Evolutionary conservation across 2,329 filamentous ascomycete species (phyloP).

Genomic region (Ophiosphaerella korrae): DNA sequence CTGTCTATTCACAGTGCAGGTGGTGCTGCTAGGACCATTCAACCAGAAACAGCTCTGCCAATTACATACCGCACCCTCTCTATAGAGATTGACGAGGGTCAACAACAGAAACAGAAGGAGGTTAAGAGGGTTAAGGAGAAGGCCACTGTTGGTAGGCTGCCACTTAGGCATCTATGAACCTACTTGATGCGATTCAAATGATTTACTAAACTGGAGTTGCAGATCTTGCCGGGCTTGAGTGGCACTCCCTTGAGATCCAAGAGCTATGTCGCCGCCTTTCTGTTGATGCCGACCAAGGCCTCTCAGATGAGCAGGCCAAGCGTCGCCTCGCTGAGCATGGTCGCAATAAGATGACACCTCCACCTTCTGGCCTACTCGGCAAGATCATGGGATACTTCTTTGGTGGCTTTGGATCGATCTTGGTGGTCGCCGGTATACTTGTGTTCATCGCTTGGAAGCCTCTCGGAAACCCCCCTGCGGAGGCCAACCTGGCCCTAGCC

Average conservation of each 20-base stretch:
- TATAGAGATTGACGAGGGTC: constrained; percentile 49
- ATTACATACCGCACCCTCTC: constrained; percentile 53
- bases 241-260: constrained; percentile 65
- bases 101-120: constrained; percentile 33
- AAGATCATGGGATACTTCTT: constrained; percentile 74
- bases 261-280: constrained; percentile 66
- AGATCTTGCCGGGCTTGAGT: constrained; percentile 63
- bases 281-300: constrained; percentile 61
- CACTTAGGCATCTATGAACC: neutral
- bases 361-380: constrained; percentile 64
- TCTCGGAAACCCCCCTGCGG: constrained; percentile 71
- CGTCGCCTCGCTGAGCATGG: constrained; percentile 65
- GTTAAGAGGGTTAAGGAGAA: constrained; percentile 49
- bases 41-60: constrained; percentile 50
- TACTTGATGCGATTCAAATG: neutral
- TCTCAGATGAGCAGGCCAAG: constrained; percentile 64
- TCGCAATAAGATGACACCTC: constrained; percentile 68
- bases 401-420: constrained; percentile 74
- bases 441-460: constrained; percentile 81
- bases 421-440: constrained; percentile 70
- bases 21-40: constrained; percentile 43
- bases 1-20: constrained; percentile 42
- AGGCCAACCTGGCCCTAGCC: constrained; percentile 73
- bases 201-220: constrained; percentile 16
- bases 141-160: constrained; percentile 36